These are phyloP conservation scores for Schizopora paradoxa DNA, from an alignment of 1,284 basidiomycete species.

Conservation along the genomic window DNA sequence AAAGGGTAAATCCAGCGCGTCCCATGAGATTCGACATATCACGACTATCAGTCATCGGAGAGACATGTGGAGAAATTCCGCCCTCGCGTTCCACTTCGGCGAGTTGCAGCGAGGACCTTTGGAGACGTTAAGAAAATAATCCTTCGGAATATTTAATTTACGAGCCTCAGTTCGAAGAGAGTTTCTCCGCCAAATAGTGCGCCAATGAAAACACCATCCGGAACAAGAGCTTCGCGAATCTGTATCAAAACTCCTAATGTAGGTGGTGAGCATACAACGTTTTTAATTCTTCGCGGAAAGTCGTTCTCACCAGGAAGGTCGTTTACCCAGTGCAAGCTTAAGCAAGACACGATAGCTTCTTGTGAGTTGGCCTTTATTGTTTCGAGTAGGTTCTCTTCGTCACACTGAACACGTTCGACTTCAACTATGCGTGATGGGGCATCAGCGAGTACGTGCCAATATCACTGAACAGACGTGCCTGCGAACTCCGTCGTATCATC, in stretches of 20 bases:
- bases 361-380: slow-evolving; percentile 68
- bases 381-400: slow-evolving; percentile 73
- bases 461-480: slow-evolving; percentile 39
- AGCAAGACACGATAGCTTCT: slow-evolving; percentile 89
- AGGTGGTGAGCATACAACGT: slow-evolving; percentile 5
- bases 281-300: neutral
- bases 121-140: neutral
- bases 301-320: slow-evolving; percentile 80
- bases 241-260: slow-evolving; percentile 81
- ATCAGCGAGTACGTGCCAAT: slow-evolving; percentile 10
- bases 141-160: neutral
- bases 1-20: slow-evolving; percentile 89
- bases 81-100: slow-evolving; percentile 94
- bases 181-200: slow-evolving; percentile 97
- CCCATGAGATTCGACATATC: slow-evolving; percentile 90
- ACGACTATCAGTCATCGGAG: slow-evolving; percentile 94
- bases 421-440: slow-evolving; percentile 45
- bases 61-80: slow-evolving; percentile 91
- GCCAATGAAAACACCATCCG: slow-evolving; percentile 93
- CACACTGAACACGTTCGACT: slow-evolving; percentile 65
- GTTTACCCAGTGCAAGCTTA: slow-evolving; percentile 96
- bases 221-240: slow-evolving; percentile 79
- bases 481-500: slow-evolving; percentile 74
- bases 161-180: slow-evolving; percentile 85
- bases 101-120: slow-evolving; percentile 79